Base-by-base conservation (phyloP, 768 basidiomycete genomes). In the Boletus rubescentipes region DNA sequence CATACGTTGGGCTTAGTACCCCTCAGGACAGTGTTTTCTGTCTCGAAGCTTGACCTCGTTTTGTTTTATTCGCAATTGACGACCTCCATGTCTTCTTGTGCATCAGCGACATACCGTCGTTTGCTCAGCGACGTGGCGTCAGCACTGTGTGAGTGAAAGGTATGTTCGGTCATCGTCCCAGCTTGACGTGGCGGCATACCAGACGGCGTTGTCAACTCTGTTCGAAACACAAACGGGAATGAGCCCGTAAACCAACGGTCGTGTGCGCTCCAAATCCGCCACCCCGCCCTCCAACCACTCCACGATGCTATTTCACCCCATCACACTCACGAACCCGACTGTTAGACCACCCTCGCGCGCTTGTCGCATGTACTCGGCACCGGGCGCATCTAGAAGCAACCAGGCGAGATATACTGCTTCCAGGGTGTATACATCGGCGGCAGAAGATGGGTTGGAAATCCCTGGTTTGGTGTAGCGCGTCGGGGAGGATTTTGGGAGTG, bases 341-440 rank as follows among this genome's bases (percentile, higher is more conserved):
- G 82, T 76, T 34, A 93, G 72, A 2, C 91, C 89, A 43, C 78
- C 78, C 63, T 89, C 87, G 50, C 91, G 77, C 2, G 87, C 86
- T 61, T 89, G 86, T 67, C 86, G 87, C 82, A 96, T 85, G 73
- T 98, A 98, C 58, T 95, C 92, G 15, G 87, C 89, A 32, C 84
- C 83, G 0, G 83, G 76, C 0, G 83, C 81, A 66, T 91, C 89
- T 41, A 82, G 76, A 29, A 88, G 77, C 5, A 85, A 74, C 88
- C 87, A 98, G 30, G 88, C 87, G n/a, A 95, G 77, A 61, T 89
- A 87, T 12, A 98, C 76, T 1, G 92, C 87, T 49, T 89, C 88
- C 10, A 93, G 70, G 12, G 88, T 79, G 70, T 88, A 91, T 59
- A 87, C 87, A 48, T 90, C 86, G 9, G 45, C 53, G 6, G 57